Conservation (phyloP, 352 stramenopile genomes). For the Globisporangium cylindrosporum region DNA sequence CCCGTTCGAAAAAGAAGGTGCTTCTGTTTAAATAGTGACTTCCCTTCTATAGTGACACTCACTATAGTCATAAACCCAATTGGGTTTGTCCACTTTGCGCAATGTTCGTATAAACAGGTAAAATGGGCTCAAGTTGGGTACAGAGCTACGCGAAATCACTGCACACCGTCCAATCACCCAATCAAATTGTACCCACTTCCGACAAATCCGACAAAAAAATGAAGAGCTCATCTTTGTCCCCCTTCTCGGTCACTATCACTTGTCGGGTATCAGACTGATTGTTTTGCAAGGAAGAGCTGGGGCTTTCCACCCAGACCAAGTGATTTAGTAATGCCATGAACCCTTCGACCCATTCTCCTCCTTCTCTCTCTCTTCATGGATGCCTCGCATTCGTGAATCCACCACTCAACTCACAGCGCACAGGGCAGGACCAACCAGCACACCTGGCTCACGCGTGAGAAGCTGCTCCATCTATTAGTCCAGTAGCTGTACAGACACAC, state of each 20-base stretch:
- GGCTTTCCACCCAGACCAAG: too few relatives aligned
- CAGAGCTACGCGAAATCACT: neutral
- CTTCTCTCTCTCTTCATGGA: too few relatives aligned
- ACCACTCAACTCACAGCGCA: too few relatives aligned
- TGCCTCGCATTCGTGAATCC: too few relatives aligned
- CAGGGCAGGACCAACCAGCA: too few relatives aligned
- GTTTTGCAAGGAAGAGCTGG: neutral
- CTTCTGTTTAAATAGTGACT: too few relatives aligned
- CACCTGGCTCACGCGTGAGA: too few relatives aligned
- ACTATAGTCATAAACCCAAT: too few relatives aligned
- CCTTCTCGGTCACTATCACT: neutral
- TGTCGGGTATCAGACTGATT: too few relatives aligned
- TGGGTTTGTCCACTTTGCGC: neutral
- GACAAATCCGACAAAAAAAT: neutral
- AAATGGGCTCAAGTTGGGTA: neutral
- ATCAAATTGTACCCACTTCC: slow-evolving; percentile 6
- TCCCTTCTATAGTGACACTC: too few relatives aligned
- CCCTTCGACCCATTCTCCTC: too few relatives aligned
- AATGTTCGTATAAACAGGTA: neutral
- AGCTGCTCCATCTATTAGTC: neutral
- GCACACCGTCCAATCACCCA: neutral
- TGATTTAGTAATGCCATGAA: too few relatives aligned
- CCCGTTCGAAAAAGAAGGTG: slow-evolving; percentile 1
- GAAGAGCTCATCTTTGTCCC: neutral
- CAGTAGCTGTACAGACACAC: neutral